Evolutionary conservation across 371 early-diverging fungal species (phyloP), one percentile per base, ranked within the genome.

Genomic region (Entomophthora muscae): DNA sequence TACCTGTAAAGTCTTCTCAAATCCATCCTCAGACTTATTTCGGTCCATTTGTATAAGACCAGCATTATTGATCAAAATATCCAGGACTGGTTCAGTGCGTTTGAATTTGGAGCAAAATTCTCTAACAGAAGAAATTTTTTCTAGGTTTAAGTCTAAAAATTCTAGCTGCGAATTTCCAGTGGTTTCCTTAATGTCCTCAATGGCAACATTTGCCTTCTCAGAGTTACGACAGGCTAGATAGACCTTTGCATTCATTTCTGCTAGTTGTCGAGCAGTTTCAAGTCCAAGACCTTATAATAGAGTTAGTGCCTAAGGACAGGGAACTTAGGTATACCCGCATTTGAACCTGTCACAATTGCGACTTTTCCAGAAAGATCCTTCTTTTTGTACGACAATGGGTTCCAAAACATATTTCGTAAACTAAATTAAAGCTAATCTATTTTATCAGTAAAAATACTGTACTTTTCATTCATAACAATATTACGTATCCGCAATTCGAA

Each of bases 281-380:
- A 74, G 74, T 32, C 87, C 89, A 52, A 87, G 75, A 65, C 89
- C 89, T 59, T 10, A 32, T 26, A 13, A 51, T 51, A 26, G 26
- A 55, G 10, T 55, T 21, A 55, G 55, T 55, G 10, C 24, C 3
- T 3, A 55, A 10, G 3, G 10, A 42, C 5, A 21, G 10, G 10
- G 10, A 24, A 27, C 12, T n/a, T 12, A 27, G 26, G 28, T 55
- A 55, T 55, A 55, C 55, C 55, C 10, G 76, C 70, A 65, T 77
- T 83, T 17, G 78, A 81, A 28, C 90, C 90, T n/a, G 88, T 88
- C 27, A 90, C 81, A 30, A 90, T 77, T 29, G 81, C 83, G 56
- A 76, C 64, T 63, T 73, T 64, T 12, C 32, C 32, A 23, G 21
- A 2, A 26, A 27, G 12, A n/a, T 55, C 55, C 21, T 55, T 3